phyloP scores from a whole-genome alignment of 176 grass and related monocot genomes.

The Oryza brachyantha region DNA sequence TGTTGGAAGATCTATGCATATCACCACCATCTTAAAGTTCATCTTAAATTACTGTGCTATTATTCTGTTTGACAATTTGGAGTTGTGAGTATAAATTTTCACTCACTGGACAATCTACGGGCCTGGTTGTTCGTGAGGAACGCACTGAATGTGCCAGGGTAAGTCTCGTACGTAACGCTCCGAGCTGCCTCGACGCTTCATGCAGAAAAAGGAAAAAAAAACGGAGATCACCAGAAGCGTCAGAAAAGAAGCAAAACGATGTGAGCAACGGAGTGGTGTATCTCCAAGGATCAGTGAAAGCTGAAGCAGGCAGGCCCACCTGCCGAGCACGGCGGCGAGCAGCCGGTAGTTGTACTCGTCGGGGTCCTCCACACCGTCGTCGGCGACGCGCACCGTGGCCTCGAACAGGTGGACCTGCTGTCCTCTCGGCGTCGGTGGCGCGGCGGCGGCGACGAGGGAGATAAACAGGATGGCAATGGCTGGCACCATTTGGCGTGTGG shows the following conservation, averaged over 20 bases:
- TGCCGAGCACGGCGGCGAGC: conserved; percentile 40
- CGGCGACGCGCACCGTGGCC: conserved; percentile 23
- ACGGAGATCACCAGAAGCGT: background rate
- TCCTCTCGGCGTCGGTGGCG: background rate
- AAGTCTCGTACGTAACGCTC: conserved; percentile 32
- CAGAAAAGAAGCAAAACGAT: background rate
- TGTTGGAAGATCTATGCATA: background rate
- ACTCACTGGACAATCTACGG: conserved; percentile 37
- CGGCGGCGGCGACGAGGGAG: background rate
- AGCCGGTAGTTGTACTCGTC: conserved; percentile 39
- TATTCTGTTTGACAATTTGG: background rate
- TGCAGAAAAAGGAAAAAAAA: background rate
- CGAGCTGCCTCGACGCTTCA: conserved; percentile 35
- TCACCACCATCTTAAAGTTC: background rate
- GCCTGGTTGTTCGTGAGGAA: conserved; percentile 51
- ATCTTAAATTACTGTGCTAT: background rate
- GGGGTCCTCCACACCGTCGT: background rate
- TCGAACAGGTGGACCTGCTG: conserved; percentile 39
- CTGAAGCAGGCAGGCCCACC: background rate
- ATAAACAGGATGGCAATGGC: conserved; percentile 2
- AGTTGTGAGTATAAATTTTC: background rate
- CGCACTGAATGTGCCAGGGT: conserved; percentile 28
- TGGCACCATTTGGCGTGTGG: background rate
- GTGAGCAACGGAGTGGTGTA: background rate
- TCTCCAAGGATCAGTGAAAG: background rate